Percentiles rank a stretch among this genome's conserved stretches.
Conservation (phyloP, 139 green algal genomes). For the Chlamydomonas sp. region DNA sequence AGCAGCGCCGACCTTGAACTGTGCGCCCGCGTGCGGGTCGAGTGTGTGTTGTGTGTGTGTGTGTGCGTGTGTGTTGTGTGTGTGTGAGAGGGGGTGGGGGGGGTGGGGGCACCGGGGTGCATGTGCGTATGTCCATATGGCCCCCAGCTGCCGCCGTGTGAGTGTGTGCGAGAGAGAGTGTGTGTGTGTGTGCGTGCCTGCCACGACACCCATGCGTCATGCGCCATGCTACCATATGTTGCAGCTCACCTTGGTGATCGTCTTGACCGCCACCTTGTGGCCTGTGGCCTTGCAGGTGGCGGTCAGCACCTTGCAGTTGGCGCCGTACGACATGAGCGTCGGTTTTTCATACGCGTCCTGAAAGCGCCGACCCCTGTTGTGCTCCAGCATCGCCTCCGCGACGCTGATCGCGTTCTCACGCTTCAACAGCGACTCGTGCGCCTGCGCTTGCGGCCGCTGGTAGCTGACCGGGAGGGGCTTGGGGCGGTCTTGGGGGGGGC, state of each 20-base stretch:
- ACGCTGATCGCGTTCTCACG: too few species aligned
- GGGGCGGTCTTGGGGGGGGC: too few species aligned
- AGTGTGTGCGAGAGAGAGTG: background rate
- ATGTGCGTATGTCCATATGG: background rate
- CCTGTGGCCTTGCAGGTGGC: conserved; percentile 12
- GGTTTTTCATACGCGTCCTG: conserved; percentile 20
- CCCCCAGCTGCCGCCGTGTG: background rate
- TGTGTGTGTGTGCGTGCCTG: background rate
- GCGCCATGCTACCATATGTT: background rate
- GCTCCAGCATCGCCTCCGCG: background rate
- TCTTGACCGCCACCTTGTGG: conserved; percentile 38
- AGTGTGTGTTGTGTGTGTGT: background rate
- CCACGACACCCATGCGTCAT: background rate
- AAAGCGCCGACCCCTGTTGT: conserved; percentile 10
- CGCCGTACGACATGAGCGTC: conserved; percentile 27
- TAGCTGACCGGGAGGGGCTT: too few species aligned
- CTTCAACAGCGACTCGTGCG: too few species aligned
- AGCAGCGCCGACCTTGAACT: too few species aligned
- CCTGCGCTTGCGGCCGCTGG: too few species aligned
- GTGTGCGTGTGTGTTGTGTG: background rate
- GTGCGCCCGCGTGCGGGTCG: conserved; percentile 14
- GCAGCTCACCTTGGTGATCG: conserved; percentile 38
- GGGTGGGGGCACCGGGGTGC: background rate
- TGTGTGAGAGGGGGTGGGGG: background rate
- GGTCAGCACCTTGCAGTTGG: conserved; percentile 33